These are phyloP conservation scores for Escallonia rubra DNA, from an alignment of 129 eudicot genomes.

Conservation along the genomic window DNA sequence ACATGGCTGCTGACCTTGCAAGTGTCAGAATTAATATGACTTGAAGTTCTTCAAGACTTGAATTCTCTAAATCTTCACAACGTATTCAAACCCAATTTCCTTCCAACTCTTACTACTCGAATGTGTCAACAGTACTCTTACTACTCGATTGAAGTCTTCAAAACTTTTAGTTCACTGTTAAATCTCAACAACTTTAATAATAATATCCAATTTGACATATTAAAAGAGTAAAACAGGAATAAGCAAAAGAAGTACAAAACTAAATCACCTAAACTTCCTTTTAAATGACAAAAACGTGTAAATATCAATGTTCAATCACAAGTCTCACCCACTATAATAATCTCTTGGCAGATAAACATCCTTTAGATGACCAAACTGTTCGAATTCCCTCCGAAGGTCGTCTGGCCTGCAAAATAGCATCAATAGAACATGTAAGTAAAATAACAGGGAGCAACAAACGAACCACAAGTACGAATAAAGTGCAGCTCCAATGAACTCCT, in stretches of 20 bases:
- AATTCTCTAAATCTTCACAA: constrained; percentile 48
- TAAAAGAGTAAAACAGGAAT: too few species aligned
- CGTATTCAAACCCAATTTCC: constrained; percentile 66
- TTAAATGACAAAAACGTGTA: neutral
- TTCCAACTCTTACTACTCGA: constrained; percentile 52
- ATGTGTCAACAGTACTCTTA: constrained; percentile 40
- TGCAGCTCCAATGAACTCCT: too few species aligned
- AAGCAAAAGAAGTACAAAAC: neutral
- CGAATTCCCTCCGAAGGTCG: constrained; percentile 87
- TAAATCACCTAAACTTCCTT: neutral
- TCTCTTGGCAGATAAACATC: constrained; percentile 94
- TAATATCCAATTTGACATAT: too few species aligned
- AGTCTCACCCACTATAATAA: constrained; percentile 92
- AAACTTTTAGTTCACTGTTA: constrained; percentile 63
- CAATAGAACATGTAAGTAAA: constrained; percentile 1
- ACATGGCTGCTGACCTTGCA: constrained; percentile 53
- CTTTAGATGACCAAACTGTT: constrained; percentile 85
- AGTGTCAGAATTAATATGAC: constrained; percentile 44
- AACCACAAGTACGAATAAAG: too few species aligned
- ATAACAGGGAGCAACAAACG: too few species aligned
- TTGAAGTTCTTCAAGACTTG: constrained; percentile 98
- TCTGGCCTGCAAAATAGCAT: constrained; percentile 61
- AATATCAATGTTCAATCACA: constrained; percentile 1
- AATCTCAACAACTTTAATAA: too few species aligned
- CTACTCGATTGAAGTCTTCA: constrained; percentile 58